phyloP scores from a whole-genome alignment of 2,329 filamentous ascomycete species.

The Xylariaceae sp. region DNA sequence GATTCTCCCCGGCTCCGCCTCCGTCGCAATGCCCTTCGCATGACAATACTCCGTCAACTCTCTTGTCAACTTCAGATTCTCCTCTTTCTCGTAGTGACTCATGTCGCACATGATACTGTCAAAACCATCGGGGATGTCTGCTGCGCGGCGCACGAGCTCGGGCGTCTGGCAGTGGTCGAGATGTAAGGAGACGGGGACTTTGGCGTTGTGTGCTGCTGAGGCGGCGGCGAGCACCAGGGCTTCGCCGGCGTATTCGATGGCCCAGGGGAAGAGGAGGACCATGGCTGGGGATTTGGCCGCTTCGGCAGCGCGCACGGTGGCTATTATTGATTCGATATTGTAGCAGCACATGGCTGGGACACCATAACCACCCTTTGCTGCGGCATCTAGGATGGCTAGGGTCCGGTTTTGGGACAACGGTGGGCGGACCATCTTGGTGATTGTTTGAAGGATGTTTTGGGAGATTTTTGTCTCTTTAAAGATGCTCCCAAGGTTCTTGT shows the following conservation, averaged over 20 bases:
- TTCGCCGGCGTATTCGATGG: constrained; percentile 60
- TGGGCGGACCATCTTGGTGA: constrained; percentile 32
- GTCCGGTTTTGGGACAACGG: constrained; percentile 46
- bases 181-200: constrained; percentile 59
- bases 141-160: constrained; percentile 57
- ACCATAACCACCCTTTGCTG: constrained; percentile 52
- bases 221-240: constrained; percentile 53
- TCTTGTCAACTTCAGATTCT: constrained; percentile 62
- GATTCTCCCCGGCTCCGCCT: constrained; percentile 68
- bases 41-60: constrained; percentile 62
- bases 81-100: constrained; percentile 67
- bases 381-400: constrained; percentile 54
- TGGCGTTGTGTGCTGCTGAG: constrained; percentile 51
- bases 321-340: constrained; percentile 67
- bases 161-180: constrained; percentile 64
- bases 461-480: too few relatives aligned
- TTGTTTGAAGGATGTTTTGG: not conserved
- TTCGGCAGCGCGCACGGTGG: constrained; percentile 65
- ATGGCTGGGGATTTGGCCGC: constrained; percentile 63
- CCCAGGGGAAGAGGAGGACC: constrained; percentile 73
- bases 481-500: too few relatives aligned
- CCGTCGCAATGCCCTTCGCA: constrained; percentile 61
- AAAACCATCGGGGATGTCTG: constrained; percentile 55
- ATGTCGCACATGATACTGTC: constrained; percentile 76
- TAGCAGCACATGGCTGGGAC: constrained; percentile 61